A percentile compares a stretch with the other conserved stretches of the same genome.
Evolutionary conservation across 2,329 filamentous ascomycete genomes (phyloP).

Genomic region (Neospermospora avenae): DNA sequence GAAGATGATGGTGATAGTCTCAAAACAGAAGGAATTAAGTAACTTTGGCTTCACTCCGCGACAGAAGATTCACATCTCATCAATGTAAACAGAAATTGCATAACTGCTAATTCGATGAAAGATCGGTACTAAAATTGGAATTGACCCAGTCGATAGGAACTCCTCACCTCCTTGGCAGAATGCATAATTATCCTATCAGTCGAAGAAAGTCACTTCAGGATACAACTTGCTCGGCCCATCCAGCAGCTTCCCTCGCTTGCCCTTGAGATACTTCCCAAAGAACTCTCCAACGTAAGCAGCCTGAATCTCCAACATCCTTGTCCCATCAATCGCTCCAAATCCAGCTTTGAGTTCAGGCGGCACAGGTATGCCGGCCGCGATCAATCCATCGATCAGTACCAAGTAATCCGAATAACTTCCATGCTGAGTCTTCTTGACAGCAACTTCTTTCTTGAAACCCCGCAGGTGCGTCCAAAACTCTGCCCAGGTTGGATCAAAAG

Average conservation of each 20-base stretch:
- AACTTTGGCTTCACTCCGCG: too few species aligned
- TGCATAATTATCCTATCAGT: background rate
- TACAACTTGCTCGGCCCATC: slow-evolving; percentile 1
- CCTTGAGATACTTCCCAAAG: slow-evolving; percentile 24
- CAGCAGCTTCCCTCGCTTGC: background rate
- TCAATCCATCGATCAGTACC: slow-evolving; percentile 18
- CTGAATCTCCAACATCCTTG: slow-evolving; percentile 25
- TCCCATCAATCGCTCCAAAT: slow-evolving; percentile 24
- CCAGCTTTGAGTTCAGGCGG: background rate
- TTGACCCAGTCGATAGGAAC: too few species aligned
- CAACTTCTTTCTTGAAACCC: slow-evolving; percentile 26
- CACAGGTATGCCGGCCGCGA: background rate
- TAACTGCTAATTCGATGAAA: too few species aligned
- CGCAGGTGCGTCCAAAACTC: slow-evolving; percentile 16
- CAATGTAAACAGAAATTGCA: too few species aligned
- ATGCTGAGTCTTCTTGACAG: slow-evolving; percentile 17
- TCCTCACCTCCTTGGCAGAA: too few species aligned
- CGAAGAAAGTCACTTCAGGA: slow-evolving; percentile 5
- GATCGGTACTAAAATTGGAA: too few species aligned
- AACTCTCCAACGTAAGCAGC: slow-evolving; percentile 24
- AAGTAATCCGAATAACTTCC: slow-evolving; percentile 22
- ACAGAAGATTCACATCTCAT: too few species aligned
- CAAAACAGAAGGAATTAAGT: too few species aligned
- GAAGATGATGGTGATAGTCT: too few species aligned
- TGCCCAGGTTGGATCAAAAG: slow-evolving; percentile 19